phyloP scores from a whole-genome alignment of 805 yeast genomes.

The Pichia manshurica region DNA sequence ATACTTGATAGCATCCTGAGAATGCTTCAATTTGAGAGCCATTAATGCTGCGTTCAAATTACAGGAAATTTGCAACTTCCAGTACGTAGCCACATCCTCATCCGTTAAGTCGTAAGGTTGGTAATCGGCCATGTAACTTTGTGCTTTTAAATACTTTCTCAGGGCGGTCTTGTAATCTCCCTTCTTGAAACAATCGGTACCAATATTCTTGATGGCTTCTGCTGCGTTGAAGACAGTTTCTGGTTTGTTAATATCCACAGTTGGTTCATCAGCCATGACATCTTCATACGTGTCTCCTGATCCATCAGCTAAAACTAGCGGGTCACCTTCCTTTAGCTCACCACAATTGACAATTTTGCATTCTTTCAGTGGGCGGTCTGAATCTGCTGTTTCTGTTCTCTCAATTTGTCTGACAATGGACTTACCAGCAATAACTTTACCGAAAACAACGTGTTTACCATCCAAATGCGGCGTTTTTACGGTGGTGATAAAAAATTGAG shows the following conservation, averaged over 20 bases:
- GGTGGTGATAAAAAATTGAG: conserved; percentile 92
- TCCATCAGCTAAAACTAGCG: conserved; percentile 56
- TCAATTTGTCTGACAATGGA: conserved; percentile 76
- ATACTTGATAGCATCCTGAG: conserved; percentile 48
- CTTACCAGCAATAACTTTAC: conserved; percentile 79
- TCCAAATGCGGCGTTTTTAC: conserved; percentile 91
- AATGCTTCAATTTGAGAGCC: conserved; percentile 57
- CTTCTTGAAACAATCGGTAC: conserved; percentile 67
- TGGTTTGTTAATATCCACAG: conserved; percentile 53
- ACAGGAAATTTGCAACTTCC: conserved; percentile 55
- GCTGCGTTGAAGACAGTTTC: conserved; percentile 64
- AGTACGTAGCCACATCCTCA: conserved; percentile 44
- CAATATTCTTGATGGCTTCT: conserved; percentile 63
- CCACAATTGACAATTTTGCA: conserved; percentile 79
- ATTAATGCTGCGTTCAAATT: conserved; percentile 71
- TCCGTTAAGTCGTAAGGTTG: conserved; percentile 63
- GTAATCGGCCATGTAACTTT: conserved; percentile 61
- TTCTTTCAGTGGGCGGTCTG: conserved; percentile 66
- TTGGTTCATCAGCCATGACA: conserved; percentile 65
- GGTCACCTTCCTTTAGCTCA: conserved; percentile 54
- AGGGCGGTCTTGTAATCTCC: conserved; percentile 53
- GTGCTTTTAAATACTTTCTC: conserved; percentile 68
- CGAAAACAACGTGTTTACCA: conserved; percentile 95
- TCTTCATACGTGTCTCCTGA: conserved; percentile 84
- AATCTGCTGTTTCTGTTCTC: conserved; percentile 53